These are phyloP conservation scores for Leccinellum rugosiceps DNA, from an alignment of 768 basidiomycete genomes.

Conservation along the genomic window DNA sequence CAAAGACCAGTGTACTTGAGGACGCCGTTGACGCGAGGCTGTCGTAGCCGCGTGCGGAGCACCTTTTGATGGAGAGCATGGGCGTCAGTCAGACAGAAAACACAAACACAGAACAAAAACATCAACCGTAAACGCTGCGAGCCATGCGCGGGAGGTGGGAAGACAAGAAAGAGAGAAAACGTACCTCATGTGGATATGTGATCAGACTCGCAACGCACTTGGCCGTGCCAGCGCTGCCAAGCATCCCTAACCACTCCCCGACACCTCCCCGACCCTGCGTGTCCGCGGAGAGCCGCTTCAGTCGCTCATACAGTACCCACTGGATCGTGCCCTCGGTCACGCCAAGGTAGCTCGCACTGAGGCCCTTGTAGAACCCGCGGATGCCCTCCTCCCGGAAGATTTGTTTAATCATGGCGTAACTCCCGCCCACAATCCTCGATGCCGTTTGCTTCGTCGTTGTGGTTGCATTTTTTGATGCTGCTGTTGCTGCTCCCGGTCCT, in stretches of 20 bases:
- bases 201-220: constrained; percentile 93
- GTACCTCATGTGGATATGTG: constrained; percentile 97
- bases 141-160: not conserved
- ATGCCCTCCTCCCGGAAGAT: constrained; percentile 83
- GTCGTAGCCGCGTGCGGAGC: constrained; percentile 86
- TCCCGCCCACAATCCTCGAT: constrained; percentile 45
- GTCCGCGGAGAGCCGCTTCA: constrained; percentile 66
- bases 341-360: constrained; percentile 92
- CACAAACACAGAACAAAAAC: no score
- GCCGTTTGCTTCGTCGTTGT: constrained; percentile 5
- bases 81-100: not conserved
- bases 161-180: constrained; percentile 15
- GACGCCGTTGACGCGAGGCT: constrained; percentile 76
- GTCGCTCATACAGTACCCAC: constrained; percentile 93
- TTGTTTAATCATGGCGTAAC: constrained; percentile 59
- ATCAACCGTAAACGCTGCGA: no score
- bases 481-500: not conserved
- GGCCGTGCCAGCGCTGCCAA: constrained; percentile 88
- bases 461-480: not conserved
- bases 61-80: constrained; percentile 48
- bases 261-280: constrained; percentile 55
- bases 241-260: constrained; percentile 74
- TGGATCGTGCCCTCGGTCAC: constrained; percentile 96
- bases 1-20: constrained; percentile 81
- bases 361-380: constrained; percentile 89